Evolutionary conservation across 2,329 filamentous ascomycete genomes (phyloP).

Genomic region (Pseudopithomyces maydicus): DNA sequence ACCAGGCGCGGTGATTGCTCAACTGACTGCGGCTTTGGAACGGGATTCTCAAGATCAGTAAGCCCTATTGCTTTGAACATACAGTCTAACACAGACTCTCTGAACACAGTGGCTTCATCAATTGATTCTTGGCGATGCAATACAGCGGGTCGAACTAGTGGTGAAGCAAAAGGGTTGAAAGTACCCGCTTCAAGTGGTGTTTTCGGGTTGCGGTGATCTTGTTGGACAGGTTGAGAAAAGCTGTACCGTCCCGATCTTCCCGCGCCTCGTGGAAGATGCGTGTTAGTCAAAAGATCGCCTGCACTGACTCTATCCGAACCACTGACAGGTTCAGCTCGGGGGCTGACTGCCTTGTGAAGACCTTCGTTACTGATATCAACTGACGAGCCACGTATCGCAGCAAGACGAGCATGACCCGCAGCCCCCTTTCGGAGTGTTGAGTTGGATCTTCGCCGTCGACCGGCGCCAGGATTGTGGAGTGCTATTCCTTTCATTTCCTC

Average conservation of each 20-base stretch:
- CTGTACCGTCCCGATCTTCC: constrained; percentile 54
- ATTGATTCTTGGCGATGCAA: constrained; percentile 78
- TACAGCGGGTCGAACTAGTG: constrained; percentile 36
- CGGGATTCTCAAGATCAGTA: constrained; percentile 67
- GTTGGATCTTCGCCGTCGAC: constrained; percentile 72
- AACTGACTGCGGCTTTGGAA: constrained; percentile 71
- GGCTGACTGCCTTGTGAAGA: constrained; percentile 27
- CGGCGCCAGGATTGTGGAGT: constrained; percentile 77
- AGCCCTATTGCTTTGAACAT: constrained; percentile 94
- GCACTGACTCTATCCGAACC: constrained; percentile 43
- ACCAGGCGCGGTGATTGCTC: constrained; percentile 85
- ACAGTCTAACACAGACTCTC: constrained; percentile 88
- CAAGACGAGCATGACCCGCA: constrained; percentile 68
- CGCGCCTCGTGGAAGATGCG: constrained; percentile 69
- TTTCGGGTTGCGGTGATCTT: constrained; percentile 46
- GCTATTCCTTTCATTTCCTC: constrained; percentile 92
- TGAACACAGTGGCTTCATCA: constrained; percentile 87
- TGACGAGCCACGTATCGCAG: constrained; percentile 51
- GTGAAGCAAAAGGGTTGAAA: constrained; percentile 49
- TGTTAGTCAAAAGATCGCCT: constrained; percentile 80
- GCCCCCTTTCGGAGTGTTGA: constrained; percentile 76
- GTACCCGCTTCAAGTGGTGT: constrained; percentile 52
- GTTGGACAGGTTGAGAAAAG: constrained; percentile 57
- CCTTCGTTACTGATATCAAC: constrained; percentile 23
- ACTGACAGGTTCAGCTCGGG: constrained; percentile 24